Base-by-base conservation (phyloP, 1,284 basidiomycete species). In the Apiotrichum porosum region DNA sequence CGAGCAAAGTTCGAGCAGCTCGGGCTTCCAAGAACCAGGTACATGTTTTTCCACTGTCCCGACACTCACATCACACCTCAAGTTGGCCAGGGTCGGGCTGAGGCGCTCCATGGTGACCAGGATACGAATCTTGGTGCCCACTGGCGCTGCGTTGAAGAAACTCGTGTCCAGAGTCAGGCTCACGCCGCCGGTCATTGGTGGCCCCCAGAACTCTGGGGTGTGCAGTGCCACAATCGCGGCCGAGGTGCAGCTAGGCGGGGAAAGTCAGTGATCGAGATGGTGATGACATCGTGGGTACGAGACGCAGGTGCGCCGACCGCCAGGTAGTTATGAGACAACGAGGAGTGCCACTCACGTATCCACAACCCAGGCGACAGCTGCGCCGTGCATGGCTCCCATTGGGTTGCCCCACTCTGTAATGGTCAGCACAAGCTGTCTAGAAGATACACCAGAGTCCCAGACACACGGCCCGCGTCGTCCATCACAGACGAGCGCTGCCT, bases 161-260 rank as follows among this genome's bases (percentile, higher is more conserved):
- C 60, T 52, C 37, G 62, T 56, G 44, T 69, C 59, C 30, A 71
- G 51, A 15, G 55, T 49, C 14, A 67, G 38, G 15, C 57, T 57
- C 3, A 69, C 65, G n/a, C 68, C 68, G 2, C 49, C 47, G 6
- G 59, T 36, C 58, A 66, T 63, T 2, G 66, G 68, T 31, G 53
- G 51, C 23, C 62, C 66, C 68, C 68, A 71, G 51, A 68, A 71
- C 12, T 44, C 59, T 3, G 61, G 58, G 9, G 65, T 64, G n/a
- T 49, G 45, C 6, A 67, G 45, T 2, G 45, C 21, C 18, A 32
- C 44, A 22, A 52, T 30, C 12, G 44, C 54, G 2, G 35, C 31
- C 1, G 49, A 49, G 3, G 40, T 33, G 21, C 40, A 42, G 3
- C 18, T 42, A 31, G 22, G n/a, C n/a, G n/a, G n/a, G n/a, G n/a